Base-by-base conservation (phyloP, 2,329 filamentous ascomycete genomes). In the Paecilomyces dactylethromorphus region DNA sequence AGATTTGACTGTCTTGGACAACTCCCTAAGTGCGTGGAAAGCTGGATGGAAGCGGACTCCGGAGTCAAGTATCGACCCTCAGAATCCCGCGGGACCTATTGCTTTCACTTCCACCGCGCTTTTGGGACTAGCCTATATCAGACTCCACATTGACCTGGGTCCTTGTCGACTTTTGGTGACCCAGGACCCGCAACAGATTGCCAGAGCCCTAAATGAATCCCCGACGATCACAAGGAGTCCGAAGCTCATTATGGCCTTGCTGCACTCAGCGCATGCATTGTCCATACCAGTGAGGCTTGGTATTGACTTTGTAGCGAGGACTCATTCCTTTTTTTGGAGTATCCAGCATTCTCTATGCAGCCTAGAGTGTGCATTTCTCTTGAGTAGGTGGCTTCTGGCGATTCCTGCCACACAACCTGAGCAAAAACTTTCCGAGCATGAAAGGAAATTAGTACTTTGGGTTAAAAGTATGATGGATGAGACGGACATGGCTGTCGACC, bases 271-370 rank as follows among this genome's bases (percentile, higher is more conserved):
- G 0, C 81, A 83, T 59, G 81, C 81, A 12, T 72, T 84, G 8
- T 82, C 81, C 10, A 81, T 84, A 26, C 81, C 80, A 0, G 79
- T 83, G 2, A 74, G 80, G 49, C 73, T 83, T 8, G 82, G 82
- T 1, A 78, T 83, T 55, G 76, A 79, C 55, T 81, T 81, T 55
- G 81, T 83, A 39, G 80, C 81, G 2, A 74, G 75, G 53, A 82
- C 78, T 1, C 80, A 82, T 64, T 81, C 80, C 1, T 79, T 82
- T 57, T 80, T 82, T 64, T 84, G 81, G 82, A 80, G 78, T 39
- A 79, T 83, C 29, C 80, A 83, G 62, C 81, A 84, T 63, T 80
- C 80, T 1, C 70, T 84, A 5, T 82, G 79, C 68, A 81, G 78
- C 59, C 67, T 83, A 15, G 81, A 83, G 63, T 83, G 81, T 58